These are phyloP conservation scores for Aureobasidium sp. DNA, from an alignment of 2,329 filamentous ascomycete species.

Conservation along the genomic window DNA sequence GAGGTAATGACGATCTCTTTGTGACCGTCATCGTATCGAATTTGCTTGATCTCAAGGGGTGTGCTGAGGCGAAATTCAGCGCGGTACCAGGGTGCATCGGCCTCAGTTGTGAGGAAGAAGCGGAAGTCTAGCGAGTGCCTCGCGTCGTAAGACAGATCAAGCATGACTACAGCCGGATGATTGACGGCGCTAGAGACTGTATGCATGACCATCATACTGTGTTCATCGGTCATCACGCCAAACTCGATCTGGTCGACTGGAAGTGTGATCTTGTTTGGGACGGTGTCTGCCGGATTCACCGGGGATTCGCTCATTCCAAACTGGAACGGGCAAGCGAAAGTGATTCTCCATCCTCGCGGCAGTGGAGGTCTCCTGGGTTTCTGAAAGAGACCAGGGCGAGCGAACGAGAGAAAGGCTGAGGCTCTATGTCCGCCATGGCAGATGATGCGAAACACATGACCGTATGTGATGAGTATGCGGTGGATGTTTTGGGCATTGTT, in stretches of 20 bases:
- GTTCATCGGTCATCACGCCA: constrained; percentile 50
- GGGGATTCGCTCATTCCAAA: neutral
- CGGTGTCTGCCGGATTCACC: neutral
- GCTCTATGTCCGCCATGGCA: neutral
- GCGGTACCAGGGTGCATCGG: constrained; percentile 1
- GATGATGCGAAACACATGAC: neutral
- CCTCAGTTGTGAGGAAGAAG: constrained; percentile 11
- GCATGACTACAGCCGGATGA: constrained; percentile 11
- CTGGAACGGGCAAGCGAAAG: neutral
- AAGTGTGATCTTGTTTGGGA: constrained; percentile 20
- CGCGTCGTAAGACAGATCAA: constrained; percentile 4
- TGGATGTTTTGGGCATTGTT: neutral
- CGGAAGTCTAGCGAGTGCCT: constrained; percentile 15
- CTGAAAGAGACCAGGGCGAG: neutral
- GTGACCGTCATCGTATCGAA: neutral
- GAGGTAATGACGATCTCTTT: constrained; percentile 30
- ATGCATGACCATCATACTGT: constrained; percentile 55
- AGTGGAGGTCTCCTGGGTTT: too few relatives aligned
- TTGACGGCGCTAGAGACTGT: constrained; percentile 26
- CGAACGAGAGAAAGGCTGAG: neutral
- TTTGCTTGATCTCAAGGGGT: neutral
- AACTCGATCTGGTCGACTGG: constrained; percentile 46
- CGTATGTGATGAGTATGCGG: neutral
- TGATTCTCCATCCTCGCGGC: neutral
- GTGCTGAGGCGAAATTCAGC: constrained; percentile 1